Evolutionary conservation across 768 basidiomycete species (phyloP), one percentile per base, ranked within the genome.

Genomic region (Xerocomus potaroensis): DNA sequence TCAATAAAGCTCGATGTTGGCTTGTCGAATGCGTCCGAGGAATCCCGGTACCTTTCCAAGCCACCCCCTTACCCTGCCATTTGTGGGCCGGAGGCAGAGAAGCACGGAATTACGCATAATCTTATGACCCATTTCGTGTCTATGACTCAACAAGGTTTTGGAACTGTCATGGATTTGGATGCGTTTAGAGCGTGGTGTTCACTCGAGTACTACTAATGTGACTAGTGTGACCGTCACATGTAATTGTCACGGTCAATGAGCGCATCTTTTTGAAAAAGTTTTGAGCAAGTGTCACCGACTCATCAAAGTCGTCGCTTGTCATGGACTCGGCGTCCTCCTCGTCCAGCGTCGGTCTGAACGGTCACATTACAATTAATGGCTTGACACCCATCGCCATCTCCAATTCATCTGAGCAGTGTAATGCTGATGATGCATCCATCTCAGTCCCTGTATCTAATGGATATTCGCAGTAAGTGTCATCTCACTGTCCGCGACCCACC

Each of bases 41-140:
- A 37, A 45, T 41, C 32, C 27, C 43, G 43, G 32, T 83, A 81
- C 63, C 45, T 58, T 42, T 59, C 72, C 7, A 62, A 73, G 11
- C 77, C 77, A 5, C 83, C 83, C 5, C 19, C 50, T 12, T 81
- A 83, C 60, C 62, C 71, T 21, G 64, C 69, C 21, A 68, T 86
- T 43, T 65, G 71, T 47, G 83, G 83, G 19, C 52, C 58, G 10
- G 53, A 53, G 19, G 75, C 78, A 21, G 58, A 54, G 42, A 65
- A 62, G 51, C 41, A 53, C 24, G 73, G 73, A 6, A 54, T 74
- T 39, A 56, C 48, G 34, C 72, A 77, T 53, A 85, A 84, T 58
- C 64, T 84, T 35, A 79, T 84, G 81, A 57, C 63, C n/a, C 61
- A 68, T 36, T 84, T 79, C 57, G 80, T 84, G 42, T 63, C 61